Conservation (phyloP, 1,284 basidiomycete species). For the Rhizoctonia solani region DNA sequence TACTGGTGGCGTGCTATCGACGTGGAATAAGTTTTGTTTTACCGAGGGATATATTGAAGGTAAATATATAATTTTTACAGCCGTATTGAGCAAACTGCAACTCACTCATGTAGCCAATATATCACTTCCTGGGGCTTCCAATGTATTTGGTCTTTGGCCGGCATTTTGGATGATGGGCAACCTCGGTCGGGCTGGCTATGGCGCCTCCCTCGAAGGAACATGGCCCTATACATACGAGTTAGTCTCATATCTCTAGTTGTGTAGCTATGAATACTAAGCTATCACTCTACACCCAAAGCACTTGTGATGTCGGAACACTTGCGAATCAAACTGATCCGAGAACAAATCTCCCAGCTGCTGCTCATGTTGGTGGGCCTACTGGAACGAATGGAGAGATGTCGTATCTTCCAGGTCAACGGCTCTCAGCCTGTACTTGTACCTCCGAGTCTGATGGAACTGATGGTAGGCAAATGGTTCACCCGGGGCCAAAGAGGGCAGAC, state of each 20-base stretch:
- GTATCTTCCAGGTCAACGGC: slow-evolving; percentile 57
- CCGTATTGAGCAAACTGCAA: no score
- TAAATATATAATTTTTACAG: slow-evolving; percentile 37
- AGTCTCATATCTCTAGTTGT: no score
- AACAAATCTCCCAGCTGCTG: slow-evolving; percentile 30
- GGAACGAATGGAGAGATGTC: slow-evolving; percentile 48
- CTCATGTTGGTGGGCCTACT: slow-evolving; percentile 22
- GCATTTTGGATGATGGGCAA: slow-evolving; percentile 71
- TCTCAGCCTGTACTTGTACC: slow-evolving; percentile 60
- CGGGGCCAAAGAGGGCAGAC: slow-evolving; percentile 48
- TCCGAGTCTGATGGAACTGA: slow-evolving; percentile 44
- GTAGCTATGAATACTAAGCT: no score
- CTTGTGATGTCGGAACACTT: slow-evolving; percentile 52
- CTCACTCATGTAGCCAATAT: slow-evolving; percentile 46
- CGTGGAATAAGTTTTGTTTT: slow-evolving; percentile 52
- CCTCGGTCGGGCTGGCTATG: slow-evolving; percentile 52
- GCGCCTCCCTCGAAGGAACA: slow-evolving; percentile 48
- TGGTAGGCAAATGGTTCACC: slow-evolving; percentile 43
- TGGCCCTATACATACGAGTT: slow-evolving; percentile 48
- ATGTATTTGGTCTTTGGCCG: slow-evolving; percentile 47
- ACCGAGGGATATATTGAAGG: slow-evolving; percentile 49
- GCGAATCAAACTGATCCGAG: slow-evolving; percentile 44
- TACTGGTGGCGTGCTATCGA: slow-evolving; percentile 42
- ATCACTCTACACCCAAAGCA: no score
- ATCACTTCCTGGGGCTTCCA: slow-evolving; percentile 51